These are phyloP conservation scores for Isoetes taiwanensis DNA, from an alignment of 75 land plant species.

Conservation along the genomic window DNA sequence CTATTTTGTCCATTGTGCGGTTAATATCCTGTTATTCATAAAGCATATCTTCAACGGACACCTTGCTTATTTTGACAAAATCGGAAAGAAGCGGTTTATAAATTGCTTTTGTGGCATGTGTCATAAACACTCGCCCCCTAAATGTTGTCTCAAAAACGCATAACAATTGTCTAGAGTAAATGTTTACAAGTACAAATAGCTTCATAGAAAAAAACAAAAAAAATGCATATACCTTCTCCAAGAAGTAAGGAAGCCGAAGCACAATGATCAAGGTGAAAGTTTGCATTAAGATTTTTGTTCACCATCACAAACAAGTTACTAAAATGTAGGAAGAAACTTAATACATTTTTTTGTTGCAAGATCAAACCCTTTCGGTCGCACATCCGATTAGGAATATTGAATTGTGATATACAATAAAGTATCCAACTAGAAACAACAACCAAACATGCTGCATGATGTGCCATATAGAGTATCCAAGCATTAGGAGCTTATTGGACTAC, in stretches of 20 bases:
- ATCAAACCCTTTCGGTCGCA: too few relatives aligned
- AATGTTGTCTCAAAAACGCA: slow-evolving; percentile 62
- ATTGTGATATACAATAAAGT: not conserved
- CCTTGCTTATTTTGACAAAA: slow-evolving; percentile 96
- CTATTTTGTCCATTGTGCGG: slow-evolving; percentile 97
- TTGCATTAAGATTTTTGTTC: slow-evolving; percentile 28
- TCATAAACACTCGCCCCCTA: slow-evolving; percentile 91
- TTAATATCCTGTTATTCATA: slow-evolving; percentile 85
- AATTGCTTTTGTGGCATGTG: slow-evolving; percentile 95
- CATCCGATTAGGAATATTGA: not conserved
- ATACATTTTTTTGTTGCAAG: too few relatives aligned
- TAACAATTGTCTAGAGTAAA: not conserved
- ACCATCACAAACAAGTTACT: not conserved
- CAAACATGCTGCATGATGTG: not conserved
- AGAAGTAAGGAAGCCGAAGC: slow-evolving; percentile 95
- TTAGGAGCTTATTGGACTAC: too few relatives aligned
- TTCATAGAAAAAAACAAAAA: too few relatives aligned
- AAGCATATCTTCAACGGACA: slow-evolving; percentile 93
- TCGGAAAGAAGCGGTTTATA: slow-evolving; percentile 81
- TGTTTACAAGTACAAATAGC: too few relatives aligned
- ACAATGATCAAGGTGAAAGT: slow-evolving; percentile 97
- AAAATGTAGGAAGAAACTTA: not conserved
- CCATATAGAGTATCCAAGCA: not conserved
- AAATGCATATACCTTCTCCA: slow-evolving; percentile 95
- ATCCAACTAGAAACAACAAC: not conserved